Conservation (phyloP, 768 basidiomycete genomes). For the Rhodocollybia butyracea region DNA sequence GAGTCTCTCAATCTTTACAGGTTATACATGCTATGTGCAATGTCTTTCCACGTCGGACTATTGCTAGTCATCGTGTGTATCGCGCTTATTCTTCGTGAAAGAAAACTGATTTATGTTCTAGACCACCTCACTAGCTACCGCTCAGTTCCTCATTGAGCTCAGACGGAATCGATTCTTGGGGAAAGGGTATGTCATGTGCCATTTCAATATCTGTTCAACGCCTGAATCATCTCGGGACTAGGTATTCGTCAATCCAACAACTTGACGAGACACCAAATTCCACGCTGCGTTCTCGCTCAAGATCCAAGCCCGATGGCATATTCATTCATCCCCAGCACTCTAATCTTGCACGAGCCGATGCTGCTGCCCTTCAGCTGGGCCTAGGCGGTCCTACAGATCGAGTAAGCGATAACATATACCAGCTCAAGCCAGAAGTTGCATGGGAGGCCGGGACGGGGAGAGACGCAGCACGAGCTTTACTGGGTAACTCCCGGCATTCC, state of each 20-base stretch:
- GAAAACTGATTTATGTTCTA: slow-evolving; percentile 20
- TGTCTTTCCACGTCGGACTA: slow-evolving; percentile 65
- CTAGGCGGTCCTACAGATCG: slow-evolving; percentile 45
- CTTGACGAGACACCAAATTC: slow-evolving; percentile 6
- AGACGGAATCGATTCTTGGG: slow-evolving; percentile 12
- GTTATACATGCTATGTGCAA: slow-evolving; percentile 69
- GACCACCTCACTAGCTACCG: slow-evolving; percentile 53
- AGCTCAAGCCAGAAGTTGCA: slow-evolving; percentile 28
- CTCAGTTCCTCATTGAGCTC: slow-evolving; percentile 57
- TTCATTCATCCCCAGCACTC: slow-evolving; percentile 63
- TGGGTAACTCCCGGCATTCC: slow-evolving; percentile 23
- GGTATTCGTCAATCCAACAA: slow-evolving; percentile 8
- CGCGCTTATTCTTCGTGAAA: not conserved
- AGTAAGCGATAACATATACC: slow-evolving; percentile 34
- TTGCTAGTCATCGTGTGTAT: slow-evolving; percentile 47
- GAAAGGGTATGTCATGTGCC: not conserved
- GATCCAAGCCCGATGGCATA: slow-evolving; percentile 54
- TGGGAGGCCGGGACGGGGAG: slow-evolving; percentile 54
- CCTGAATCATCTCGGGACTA: not conserved
- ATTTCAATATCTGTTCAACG: too few species aligned
- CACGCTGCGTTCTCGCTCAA: slow-evolving; percentile 38
- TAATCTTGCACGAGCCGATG: slow-evolving; percentile 66
- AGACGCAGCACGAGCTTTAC: slow-evolving; percentile 45
- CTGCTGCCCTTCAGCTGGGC: slow-evolving; percentile 53
- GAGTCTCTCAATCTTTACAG: slow-evolving; percentile 32